A percentile compares a stretch with the other conserved stretches of the same genome.
phyloP scores from a whole-genome alignment of 176 grass and related monocot genomes.

The Carex littledalei region DNA sequence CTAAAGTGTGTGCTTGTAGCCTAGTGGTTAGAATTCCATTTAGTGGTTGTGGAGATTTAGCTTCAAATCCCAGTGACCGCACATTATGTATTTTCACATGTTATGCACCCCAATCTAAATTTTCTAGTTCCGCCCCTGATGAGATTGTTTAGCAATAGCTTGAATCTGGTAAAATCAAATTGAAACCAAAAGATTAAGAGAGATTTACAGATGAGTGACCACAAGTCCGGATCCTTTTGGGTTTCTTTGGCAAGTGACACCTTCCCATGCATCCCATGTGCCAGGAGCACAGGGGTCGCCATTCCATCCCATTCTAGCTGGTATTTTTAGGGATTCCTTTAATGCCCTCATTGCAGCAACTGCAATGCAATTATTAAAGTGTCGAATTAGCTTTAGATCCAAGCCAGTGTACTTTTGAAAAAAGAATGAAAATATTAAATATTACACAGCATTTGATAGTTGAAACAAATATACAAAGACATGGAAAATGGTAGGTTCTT shows the following conservation, averaged over 20 bases:
- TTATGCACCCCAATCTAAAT: too few species aligned
- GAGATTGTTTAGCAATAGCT: not conserved
- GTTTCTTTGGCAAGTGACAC: constrained; percentile 70
- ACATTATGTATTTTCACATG: too few species aligned
- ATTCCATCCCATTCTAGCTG: constrained; percentile 96
- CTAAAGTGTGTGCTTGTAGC: too few species aligned
- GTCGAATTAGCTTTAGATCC: not conserved
- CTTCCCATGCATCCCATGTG: constrained; percentile 97
- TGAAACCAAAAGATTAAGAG: not conserved
- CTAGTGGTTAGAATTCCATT: too few species aligned
- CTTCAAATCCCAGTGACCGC: too few species aligned
- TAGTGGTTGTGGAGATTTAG: too few species aligned
- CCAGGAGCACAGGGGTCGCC: constrained; percentile 84
- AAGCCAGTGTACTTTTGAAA: not conserved
- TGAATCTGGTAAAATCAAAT: not conserved
- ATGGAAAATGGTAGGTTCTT: not conserved
- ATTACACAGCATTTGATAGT: not conserved
- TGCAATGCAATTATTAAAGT: constrained; percentile 28
- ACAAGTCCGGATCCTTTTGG: constrained; percentile 58
- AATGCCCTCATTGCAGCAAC: constrained; percentile 75
- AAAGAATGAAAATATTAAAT: not conserved
- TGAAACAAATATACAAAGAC: not conserved
- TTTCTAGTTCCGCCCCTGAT: not conserved
- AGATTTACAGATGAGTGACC: constrained; percentile 79
- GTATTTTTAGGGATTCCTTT: constrained; percentile 87